Conservation (phyloP, 441 rosid species). For the Syzygium malaccense region DNA sequence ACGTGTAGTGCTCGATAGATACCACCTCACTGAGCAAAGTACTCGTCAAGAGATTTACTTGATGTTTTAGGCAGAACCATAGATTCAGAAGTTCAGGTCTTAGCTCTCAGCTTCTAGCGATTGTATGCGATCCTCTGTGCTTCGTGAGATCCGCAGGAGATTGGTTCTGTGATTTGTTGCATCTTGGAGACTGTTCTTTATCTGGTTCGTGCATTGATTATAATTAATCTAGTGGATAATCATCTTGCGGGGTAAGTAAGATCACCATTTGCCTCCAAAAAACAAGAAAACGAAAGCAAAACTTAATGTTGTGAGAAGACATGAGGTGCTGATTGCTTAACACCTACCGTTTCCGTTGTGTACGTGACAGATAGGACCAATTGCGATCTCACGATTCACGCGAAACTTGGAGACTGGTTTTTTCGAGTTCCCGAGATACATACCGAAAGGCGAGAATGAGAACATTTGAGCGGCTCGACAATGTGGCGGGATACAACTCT, state of each 20-base stretch:
- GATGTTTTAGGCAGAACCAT: background rate
- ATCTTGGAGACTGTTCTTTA: background rate
- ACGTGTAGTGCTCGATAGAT: background rate
- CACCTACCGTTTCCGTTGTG: no score
- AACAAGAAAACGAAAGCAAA: background rate
- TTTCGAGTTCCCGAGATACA: rapidly evolving
- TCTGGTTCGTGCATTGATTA: background rate
- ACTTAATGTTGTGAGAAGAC: background rate
- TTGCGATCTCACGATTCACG: background rate
- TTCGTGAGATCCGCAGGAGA: background rate
- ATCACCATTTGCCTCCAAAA: background rate
- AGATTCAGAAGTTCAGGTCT: background rate
- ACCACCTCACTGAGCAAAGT: background rate
- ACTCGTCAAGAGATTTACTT: background rate
- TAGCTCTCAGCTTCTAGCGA: background rate
- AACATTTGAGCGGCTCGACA: background rate
- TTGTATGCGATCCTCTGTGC: background rate
- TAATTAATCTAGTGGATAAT: background rate
- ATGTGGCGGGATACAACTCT: background rate
- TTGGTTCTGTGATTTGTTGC: background rate
- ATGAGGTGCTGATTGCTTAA: background rate
- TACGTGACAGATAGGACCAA: no score
- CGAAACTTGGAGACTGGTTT: background rate
- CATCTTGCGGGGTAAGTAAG: background rate
- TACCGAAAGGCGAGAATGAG: background rate